Evolutionary conservation across 2,329 filamentous ascomycete species (phyloP).

Genomic region (Trichoderma gracile): DNA sequence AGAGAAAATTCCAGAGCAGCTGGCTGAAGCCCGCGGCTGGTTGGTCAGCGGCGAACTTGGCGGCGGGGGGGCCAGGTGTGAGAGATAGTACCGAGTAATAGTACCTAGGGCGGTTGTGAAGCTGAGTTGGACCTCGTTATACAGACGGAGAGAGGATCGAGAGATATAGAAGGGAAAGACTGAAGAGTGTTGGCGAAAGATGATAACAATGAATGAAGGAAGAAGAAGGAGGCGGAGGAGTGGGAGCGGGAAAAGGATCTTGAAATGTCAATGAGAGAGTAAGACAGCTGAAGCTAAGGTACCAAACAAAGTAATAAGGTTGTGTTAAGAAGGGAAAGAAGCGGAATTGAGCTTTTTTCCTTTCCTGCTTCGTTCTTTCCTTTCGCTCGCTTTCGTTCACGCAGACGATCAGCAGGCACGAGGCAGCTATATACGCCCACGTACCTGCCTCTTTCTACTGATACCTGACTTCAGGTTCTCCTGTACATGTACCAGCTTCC

Average conservation of each 20-base stretch:
- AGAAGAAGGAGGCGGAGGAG: neutral
- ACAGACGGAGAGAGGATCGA: neutral
- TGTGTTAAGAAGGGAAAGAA: constrained; percentile 9
- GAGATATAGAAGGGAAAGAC: neutral
- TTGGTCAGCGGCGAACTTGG: constrained; percentile 22
- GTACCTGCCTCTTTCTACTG: too few species aligned
- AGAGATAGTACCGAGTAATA: neutral
- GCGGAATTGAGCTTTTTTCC: constrained; percentile 3
- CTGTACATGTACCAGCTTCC: neutral
- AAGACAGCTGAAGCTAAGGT: too few species aligned
- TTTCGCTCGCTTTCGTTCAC: neutral
- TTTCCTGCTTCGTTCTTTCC: neutral
- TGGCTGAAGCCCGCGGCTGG: neutral
- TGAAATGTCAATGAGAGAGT: too few species aligned
- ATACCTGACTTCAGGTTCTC: neutral
- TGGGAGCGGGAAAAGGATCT: neutral
- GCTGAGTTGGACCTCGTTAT: neutral
- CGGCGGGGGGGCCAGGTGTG: neutral
- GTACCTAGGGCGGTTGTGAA: neutral
- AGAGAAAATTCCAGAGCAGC: constrained; percentile 16
- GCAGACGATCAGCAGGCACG: neutral
- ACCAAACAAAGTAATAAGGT: neutral
- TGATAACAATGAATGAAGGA: neutral
- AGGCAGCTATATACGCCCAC: neutral
- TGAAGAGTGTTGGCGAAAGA: neutral